A percentile compares a stretch with the other conserved stretches of the same genome.
Conservation (phyloP, 2,329 filamentous ascomycete species). For the Didymella lethalis region DNA sequence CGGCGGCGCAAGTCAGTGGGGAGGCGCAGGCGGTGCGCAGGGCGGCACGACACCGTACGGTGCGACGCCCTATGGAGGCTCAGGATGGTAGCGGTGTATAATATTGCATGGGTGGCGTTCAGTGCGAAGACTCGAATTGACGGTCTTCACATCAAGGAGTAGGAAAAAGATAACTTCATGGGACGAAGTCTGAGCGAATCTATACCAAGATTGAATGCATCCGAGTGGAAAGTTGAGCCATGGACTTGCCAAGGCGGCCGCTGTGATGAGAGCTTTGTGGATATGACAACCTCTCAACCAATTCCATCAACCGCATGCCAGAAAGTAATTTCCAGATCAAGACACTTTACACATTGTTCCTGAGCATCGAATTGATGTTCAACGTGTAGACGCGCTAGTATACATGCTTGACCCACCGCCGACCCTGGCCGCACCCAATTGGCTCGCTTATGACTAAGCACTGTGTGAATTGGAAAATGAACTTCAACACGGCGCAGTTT, state of each 20-base stretch:
- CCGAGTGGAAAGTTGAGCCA: background rate
- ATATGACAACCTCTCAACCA: too few relatives aligned
- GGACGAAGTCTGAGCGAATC: background rate
- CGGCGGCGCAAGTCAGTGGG: constrained; percentile 69
- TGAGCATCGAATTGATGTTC: background rate
- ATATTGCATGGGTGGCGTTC: constrained; percentile 44
- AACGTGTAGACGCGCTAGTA: background rate
- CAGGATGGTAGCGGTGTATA: constrained; percentile 31
- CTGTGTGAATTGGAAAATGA: constrained; percentile 5
- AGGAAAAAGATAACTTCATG: background rate
- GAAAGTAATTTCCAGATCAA: too few relatives aligned
- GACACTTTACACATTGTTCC: background rate
- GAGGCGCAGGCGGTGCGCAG: constrained; percentile 52
- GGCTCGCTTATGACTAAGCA: constrained; percentile 21
- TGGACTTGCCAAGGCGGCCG: background rate
- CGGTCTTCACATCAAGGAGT: background rate
- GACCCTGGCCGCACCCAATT: constrained; percentile 1
- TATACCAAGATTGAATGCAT: constrained; percentile 1
- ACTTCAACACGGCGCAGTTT: constrained; percentile 8
- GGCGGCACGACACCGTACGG: constrained; percentile 64
- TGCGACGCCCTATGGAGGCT: constrained; percentile 66
- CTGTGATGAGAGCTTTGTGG: background rate
- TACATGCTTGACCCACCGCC: background rate
- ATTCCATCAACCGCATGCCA: too few relatives aligned
- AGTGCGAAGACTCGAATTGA: background rate